These are phyloP conservation scores for Erysiphe pulchra DNA, from an alignment of 2,329 filamentous ascomycete species.

Conservation along the genomic window DNA sequence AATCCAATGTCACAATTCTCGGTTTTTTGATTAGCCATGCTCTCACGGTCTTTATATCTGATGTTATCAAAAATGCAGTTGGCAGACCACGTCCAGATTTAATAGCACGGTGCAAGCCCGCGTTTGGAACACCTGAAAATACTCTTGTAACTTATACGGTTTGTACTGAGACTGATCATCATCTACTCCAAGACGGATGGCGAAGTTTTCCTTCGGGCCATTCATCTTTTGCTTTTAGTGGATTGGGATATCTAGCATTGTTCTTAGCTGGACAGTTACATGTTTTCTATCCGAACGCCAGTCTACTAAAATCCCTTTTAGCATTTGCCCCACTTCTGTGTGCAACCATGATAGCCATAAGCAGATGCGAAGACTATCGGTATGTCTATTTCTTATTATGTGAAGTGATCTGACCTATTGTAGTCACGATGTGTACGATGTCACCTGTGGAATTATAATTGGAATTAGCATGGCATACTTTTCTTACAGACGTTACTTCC, in stretches of 20 bases:
- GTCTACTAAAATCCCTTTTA: slow-evolving; percentile 28
- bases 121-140: slow-evolving; percentile 19
- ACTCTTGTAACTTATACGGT: slow-evolving; percentile 37
- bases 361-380: slow-evolving; percentile 41
- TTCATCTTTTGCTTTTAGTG: slow-evolving; percentile 53
- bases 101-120: slow-evolving; percentile 63
- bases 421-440: slow-evolving; percentile 42
- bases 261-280: slow-evolving; percentile 43
- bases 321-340: slow-evolving; percentile 33
- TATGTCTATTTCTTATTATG: slow-evolving; percentile 1
- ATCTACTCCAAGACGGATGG: slow-evolving; percentile 58
- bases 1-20: slow-evolving; percentile 64
- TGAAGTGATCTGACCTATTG: not conserved
- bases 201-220: slow-evolving; percentile 64
- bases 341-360: slow-evolving; percentile 42
- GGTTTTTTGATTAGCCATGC: slow-evolving; percentile 49
- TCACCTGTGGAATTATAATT: slow-evolving; percentile 32
- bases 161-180: slow-evolving; percentile 45
- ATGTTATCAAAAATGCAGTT: slow-evolving; percentile 61
- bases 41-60: slow-evolving; percentile 61
- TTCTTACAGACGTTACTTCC: slow-evolving; percentile 41
- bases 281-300: slow-evolving; percentile 21
- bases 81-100: slow-evolving; percentile 58
- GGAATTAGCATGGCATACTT: slow-evolving; percentile 35
- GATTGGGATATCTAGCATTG: slow-evolving; percentile 47